phyloP scores from a whole-genome alignment of 768 basidiomycete species.

The Psilocybe cyanescens region DNA sequence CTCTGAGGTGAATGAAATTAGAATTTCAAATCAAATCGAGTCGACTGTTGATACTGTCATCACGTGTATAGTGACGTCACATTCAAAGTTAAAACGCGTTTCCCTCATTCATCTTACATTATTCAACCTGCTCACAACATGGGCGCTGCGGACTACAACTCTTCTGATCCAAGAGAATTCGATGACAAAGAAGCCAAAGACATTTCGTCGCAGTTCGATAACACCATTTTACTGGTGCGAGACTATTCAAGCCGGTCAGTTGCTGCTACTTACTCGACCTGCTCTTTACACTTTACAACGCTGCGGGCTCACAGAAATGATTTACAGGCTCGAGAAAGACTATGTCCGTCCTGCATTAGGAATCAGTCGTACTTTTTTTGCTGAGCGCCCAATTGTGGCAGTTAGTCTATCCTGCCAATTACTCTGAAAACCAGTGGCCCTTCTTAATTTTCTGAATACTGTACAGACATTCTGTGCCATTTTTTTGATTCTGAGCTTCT shows the following conservation, averaged over 20 bases:
- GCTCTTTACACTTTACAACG: background rate
- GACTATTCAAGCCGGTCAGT: conserved; percentile 22
- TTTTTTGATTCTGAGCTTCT: conserved; percentile 20
- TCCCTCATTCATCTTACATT: background rate
- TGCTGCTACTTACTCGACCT: background rate
- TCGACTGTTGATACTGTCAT: too few relatives aligned
- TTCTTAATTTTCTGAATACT: background rate
- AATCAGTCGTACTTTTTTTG: conserved; percentile 10
- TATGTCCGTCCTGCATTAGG: conserved; percentile 22
- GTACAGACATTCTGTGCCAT: conserved; percentile 24
- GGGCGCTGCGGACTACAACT: conserved; percentile 10
- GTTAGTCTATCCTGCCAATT: conserved; percentile 14
- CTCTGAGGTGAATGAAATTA: too few relatives aligned
- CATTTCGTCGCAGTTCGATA: conserved; percentile 21
- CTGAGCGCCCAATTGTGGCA: conserved; percentile 26
- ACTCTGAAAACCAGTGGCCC: background rate
- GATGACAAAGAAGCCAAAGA: conserved; percentile 4
- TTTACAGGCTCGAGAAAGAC: conserved; percentile 26
- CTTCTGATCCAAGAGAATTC: conserved; percentile 1
- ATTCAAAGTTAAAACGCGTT: background rate
- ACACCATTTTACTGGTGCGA: conserved; percentile 19
- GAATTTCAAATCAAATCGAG: too few relatives aligned
- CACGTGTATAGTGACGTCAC: background rate
- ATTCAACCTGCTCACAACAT: conserved; percentile 2
- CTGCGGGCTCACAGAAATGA: background rate